Percentiles rank a stretch among this genome's conserved stretches.
Conservation (phyloP, 2,329 filamentous ascomycete species). For the Cladophialophora exuberans region DNA sequence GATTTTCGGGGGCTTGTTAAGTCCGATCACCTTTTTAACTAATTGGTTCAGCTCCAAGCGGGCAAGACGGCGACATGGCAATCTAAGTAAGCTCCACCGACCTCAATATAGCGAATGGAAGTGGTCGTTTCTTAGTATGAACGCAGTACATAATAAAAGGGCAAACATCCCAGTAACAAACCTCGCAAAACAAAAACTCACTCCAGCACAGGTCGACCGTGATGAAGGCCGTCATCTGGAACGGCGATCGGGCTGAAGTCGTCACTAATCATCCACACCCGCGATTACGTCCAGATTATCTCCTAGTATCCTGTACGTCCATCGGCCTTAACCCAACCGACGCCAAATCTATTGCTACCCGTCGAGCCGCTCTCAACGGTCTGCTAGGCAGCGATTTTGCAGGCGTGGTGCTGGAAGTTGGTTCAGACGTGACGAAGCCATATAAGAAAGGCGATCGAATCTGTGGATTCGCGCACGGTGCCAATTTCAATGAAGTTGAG, state of each 20-base stretch:
- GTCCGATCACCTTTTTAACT: not conserved
- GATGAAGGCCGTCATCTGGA: conserved; percentile 43
- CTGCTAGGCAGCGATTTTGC: conserved; percentile 56
- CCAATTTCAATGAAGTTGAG: conserved; percentile 40
- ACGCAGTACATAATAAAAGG: not conserved
- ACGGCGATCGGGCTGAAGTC: conserved; percentile 29
- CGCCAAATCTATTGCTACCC: conserved; percentile 52
- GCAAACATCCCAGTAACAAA: not conserved
- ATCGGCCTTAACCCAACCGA: conserved; percentile 61
- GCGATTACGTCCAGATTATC: conserved; percentile 42
- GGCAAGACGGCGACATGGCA: conserved; percentile 4
- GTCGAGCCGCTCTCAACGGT: conserved; percentile 39
- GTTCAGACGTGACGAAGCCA: conserved; percentile 49
- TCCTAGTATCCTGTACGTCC: conserved; percentile 55
- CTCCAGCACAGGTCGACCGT: not conserved
- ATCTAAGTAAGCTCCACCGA: not conserved
- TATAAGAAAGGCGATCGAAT: conserved; percentile 58
- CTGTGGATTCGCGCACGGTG: conserved; percentile 55
- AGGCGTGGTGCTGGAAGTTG: conserved; percentile 56
- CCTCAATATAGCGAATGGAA: not conserved
- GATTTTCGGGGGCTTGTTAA: no score
- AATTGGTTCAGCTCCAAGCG: not conserved
- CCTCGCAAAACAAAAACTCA: no score
- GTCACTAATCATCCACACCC: conserved; percentile 34
- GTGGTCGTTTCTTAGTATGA: not conserved